A percentile compares a stretch with the other conserved stretches of the same genome.
These are phyloP conservation scores for Testicularia cyperi DNA, from an alignment of 1,284 basidiomycete genomes.

Conservation along the genomic window DNA sequence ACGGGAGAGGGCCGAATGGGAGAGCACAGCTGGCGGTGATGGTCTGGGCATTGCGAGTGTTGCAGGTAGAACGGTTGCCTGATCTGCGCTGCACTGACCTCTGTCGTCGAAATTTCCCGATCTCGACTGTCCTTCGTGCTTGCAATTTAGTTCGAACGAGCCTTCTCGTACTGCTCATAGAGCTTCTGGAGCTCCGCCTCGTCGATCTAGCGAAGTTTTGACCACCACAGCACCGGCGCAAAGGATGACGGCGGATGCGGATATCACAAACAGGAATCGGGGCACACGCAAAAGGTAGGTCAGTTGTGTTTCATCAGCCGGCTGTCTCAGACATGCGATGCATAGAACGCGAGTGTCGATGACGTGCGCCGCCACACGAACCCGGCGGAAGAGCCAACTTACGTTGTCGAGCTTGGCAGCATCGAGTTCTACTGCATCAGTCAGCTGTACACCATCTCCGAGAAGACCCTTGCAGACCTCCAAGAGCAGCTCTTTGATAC, in stretches of 20 bases:
- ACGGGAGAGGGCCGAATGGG: too few species aligned
- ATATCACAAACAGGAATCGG: not conserved
- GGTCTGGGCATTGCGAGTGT: too few species aligned
- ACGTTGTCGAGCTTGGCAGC: constrained; percentile 28
- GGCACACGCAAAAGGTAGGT: too few species aligned
- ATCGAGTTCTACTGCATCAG: constrained; percentile 25
- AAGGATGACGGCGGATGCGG: not conserved
- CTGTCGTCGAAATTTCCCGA: too few species aligned
- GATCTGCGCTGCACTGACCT: too few species aligned
- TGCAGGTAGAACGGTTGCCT: too few species aligned
- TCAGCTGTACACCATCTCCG: constrained; percentile 34
- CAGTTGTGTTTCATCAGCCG: too few species aligned
- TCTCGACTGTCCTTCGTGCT: too few species aligned
- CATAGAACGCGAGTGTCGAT: too few species aligned
- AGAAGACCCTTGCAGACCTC: constrained; percentile 36
- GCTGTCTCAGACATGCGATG: too few species aligned
- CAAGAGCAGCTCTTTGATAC: constrained; percentile 37
- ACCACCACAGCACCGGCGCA: not conserved
- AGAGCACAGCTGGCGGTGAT: too few species aligned
- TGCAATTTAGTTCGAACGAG: constrained; percentile 4
- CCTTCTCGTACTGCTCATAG: constrained; percentile 34
- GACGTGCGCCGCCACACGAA: too few species aligned
- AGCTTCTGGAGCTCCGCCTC: constrained; percentile 39
- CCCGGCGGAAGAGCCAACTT: constrained; percentile 1
- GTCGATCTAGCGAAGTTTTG: constrained; percentile 27